A percentile compares a stretch with the other conserved stretches of the same genome.
phyloP scores from a whole-genome alignment of 2,329 filamentous ascomycete species.

The Emergomyces pasteurianus region DNA sequence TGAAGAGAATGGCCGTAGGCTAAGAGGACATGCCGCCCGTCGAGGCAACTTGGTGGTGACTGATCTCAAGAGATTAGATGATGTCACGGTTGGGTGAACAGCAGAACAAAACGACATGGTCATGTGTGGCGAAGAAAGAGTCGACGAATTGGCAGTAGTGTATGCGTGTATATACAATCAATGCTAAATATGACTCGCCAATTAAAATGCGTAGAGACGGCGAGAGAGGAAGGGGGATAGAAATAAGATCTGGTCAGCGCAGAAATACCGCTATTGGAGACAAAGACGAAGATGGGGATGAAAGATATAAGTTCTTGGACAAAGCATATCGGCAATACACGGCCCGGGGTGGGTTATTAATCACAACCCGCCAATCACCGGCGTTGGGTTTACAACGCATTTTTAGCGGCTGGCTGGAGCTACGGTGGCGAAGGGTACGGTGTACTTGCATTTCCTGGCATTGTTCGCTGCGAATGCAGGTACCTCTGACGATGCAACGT shows the following conservation, averaged over 20 bases:
- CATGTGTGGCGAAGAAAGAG: neutral
- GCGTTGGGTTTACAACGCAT: constrained; percentile 28
- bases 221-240: too few species aligned
- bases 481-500: neutral
- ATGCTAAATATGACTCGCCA: neutral
- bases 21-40: constrained; percentile 28
- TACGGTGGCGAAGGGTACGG: neutral
- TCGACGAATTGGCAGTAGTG: neutral
- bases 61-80: constrained; percentile 33
- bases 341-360: constrained; percentile 9
- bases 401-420: neutral
- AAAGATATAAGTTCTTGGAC: neutral
- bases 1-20: constrained; percentile 38
- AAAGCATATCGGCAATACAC: neutral
- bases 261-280: too few species aligned
- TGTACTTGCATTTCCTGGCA: neutral
- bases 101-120: constrained; percentile 31
- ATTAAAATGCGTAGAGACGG: too few species aligned
- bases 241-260: neutral
- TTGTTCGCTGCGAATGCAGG: neutral
- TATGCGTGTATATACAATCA: neutral
- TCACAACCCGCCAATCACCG: constrained; percentile 25
- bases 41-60: constrained; percentile 26
- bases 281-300: neutral
- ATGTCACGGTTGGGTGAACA: constrained; percentile 33